Percentiles rank a stretch among this genome's conserved stretches.
Evolutionary conservation across 345 rosid genomes (phyloP).

Genomic region (Murraya koenigii): DNA sequence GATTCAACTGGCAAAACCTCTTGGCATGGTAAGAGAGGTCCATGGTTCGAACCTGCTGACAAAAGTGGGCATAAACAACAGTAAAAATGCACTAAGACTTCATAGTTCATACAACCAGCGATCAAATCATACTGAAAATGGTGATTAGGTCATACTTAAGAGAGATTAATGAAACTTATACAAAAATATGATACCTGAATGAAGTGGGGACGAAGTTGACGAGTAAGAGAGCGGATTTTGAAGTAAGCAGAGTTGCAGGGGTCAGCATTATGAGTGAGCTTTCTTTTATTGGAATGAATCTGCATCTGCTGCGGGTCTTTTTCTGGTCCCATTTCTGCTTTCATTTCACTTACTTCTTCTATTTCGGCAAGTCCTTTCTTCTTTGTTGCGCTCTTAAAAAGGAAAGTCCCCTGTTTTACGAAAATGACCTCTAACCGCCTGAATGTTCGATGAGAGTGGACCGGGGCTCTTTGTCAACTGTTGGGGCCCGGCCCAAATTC

Average conservation of each 20-base stretch:
- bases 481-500: too few species aligned
- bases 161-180: background rate
- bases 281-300: conserved; percentile 1
- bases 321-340: background rate
- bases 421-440: too few species aligned
- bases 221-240: conserved; percentile 22
- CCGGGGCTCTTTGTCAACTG: too few species aligned
- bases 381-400: too few species aligned
- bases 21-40: background rate
- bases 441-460: too few species aligned
- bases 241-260: conserved; percentile 17
- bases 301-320: background rate
- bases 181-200: conserved; percentile 16
- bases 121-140: background rate
- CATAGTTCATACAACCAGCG: background rate
- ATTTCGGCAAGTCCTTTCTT: too few species aligned
- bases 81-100: background rate
- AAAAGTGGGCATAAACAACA: background rate
- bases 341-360: background rate
- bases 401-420: too few species aligned
- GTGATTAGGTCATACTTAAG: background rate
- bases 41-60: background rate
- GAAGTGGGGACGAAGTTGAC: conserved; percentile 27
- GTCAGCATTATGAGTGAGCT: background rate
- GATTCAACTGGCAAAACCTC: background rate